Evolutionary conservation across 441 rosid species (phyloP).

Genomic region (Oxalis stricta): DNA sequence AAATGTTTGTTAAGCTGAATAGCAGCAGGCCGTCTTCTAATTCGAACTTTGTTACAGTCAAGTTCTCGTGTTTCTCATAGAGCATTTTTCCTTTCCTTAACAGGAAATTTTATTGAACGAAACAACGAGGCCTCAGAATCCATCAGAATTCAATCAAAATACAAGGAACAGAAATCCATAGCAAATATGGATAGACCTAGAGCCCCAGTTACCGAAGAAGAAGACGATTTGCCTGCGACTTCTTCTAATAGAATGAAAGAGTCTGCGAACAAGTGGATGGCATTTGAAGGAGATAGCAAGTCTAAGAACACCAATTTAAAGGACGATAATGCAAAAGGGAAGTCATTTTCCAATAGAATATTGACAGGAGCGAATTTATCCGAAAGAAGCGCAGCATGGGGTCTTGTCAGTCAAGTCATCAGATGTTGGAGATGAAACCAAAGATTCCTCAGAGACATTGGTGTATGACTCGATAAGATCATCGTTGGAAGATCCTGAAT

Average conservation of each 20-base stretch:
- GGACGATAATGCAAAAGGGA: constrained; percentile 3
- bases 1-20: too few relatives aligned
- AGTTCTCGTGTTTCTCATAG: too few relatives aligned
- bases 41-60: too few relatives aligned
- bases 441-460: constrained; percentile 20
- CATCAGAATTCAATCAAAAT: too few relatives aligned
- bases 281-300: constrained; percentile 24
- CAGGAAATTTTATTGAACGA: too few relatives aligned
- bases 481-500: constrained; percentile 57
- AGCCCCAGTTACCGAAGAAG: too few relatives aligned
- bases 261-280: constrained; percentile 59
- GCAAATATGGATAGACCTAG: too few relatives aligned
- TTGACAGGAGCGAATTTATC: constrained; percentile 38
- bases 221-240: too few relatives aligned
- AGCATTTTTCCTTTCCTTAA: too few relatives aligned
- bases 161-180: too few relatives aligned
- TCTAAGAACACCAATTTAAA: not conserved
- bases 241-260: constrained; percentile 11
- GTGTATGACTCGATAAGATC: constrained; percentile 31
- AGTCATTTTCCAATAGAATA: constrained; percentile 4
- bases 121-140: too few relatives aligned
- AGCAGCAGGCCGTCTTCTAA: too few relatives aligned
- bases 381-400: constrained; percentile 85
- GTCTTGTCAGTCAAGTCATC: constrained; percentile 23
- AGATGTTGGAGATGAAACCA: constrained; percentile 29